Percentiles rank a stretch among this genome's conserved stretches.
Conservation (phyloP, 148 eudicot species). For the Vaccinium corymbosum region DNA sequence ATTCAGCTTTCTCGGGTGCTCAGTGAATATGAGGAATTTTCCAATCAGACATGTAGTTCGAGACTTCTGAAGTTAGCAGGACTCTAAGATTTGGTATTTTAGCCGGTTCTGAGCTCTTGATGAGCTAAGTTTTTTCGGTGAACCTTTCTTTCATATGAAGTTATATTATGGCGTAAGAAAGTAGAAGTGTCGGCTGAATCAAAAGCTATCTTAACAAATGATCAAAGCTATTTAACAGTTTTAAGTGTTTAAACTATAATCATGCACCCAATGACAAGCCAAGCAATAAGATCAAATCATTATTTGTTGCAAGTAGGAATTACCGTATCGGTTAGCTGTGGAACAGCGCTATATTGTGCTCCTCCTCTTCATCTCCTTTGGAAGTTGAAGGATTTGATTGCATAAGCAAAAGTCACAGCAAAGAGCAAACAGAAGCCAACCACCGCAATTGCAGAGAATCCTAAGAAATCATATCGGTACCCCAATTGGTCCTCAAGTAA, state of each 20-base stretch:
- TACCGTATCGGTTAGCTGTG: conserved; percentile 18
- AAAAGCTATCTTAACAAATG: neutral
- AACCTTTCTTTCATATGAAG: neutral
- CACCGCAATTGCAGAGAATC: conserved; percentile 57
- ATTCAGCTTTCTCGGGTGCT: no score
- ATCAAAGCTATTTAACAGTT: neutral
- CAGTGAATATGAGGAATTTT: no score
- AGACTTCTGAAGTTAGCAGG: no score
- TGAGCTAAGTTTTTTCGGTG: neutral
- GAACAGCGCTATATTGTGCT: neutral
- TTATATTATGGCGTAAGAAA: neutral
- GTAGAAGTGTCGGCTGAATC: neutral
- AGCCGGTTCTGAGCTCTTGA: neutral
- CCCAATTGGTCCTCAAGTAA: conserved; percentile 65
- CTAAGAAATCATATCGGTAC: conserved; percentile 66
- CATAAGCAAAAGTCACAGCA: conserved; percentile 78
- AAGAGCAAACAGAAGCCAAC: conserved; percentile 62
- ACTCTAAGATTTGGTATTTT: neutral
- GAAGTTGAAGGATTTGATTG: conserved; percentile 83
- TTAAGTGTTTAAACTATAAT: neutral
- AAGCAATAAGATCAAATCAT: neutral
- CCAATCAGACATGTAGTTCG: no score
- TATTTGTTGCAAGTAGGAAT: neutral
- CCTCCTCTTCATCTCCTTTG: conserved; percentile 63
- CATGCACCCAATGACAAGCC: neutral